Conservation (phyloP, 1,139 yeast genomes). For the Yamadazyma kanchanaburiensis region DNA sequence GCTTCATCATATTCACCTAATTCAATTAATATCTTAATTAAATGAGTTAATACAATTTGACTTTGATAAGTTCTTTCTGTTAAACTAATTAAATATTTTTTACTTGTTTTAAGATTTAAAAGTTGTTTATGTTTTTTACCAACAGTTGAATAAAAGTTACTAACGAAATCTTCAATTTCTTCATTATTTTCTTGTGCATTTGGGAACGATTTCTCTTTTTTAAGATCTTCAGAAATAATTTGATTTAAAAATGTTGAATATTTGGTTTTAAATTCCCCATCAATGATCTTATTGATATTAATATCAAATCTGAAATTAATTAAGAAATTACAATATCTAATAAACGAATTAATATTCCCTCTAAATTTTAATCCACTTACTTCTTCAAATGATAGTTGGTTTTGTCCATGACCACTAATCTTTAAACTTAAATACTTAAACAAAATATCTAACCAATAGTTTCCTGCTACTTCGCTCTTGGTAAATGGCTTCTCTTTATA, state of each 20-base stretch:
- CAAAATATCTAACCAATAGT: constrained; percentile 37
- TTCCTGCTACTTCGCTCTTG: constrained; percentile 35
- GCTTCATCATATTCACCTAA: constrained; percentile 44
- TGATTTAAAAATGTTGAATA: constrained; percentile 25
- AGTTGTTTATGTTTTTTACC: constrained; percentile 10
- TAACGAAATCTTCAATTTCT: constrained; percentile 27
- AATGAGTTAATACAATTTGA: constrained; percentile 28
- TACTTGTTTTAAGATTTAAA: constrained; percentile 19
- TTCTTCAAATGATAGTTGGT: constrained; percentile 19
- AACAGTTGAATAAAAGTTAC: constrained; percentile 29
- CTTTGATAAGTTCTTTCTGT: constrained; percentile 39
- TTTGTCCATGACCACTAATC: constrained; percentile 21
- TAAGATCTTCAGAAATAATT: constrained; percentile 12
- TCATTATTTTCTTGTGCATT: constrained; percentile 24
- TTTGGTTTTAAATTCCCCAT: constrained; percentile 26
- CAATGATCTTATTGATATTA: constrained; percentile 15
- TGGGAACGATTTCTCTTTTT: constrained; percentile 23
- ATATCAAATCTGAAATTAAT: constrained; percentile 18
- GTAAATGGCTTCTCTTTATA: constrained; percentile 24
- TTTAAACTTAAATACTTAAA: constrained; percentile 22
- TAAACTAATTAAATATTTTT: constrained; percentile 29
- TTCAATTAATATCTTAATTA: constrained; percentile 33
- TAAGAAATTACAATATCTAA: constrained; percentile 29
- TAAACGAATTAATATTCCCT: constrained; percentile 23
- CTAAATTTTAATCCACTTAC: constrained; percentile 22